Evolutionary conservation across 768 basidiomycete genomes (phyloP), one percentile per base, ranked within the genome.

Genomic region (Leccinum truebloodii): DNA sequence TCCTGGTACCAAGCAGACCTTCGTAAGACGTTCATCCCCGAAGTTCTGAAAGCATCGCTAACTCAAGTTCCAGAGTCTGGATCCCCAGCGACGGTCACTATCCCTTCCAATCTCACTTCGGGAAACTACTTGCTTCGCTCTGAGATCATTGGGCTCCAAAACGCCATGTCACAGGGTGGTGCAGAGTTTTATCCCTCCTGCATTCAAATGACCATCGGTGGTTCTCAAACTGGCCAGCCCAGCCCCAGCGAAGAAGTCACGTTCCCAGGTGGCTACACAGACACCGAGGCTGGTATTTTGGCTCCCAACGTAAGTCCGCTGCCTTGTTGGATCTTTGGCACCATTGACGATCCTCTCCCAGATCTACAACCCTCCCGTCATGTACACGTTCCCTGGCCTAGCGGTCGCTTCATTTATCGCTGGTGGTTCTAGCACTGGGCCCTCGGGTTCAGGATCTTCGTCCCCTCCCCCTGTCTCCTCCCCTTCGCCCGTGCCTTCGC

Each of bases 111-210:
- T 48, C 73, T 92, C 52, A 82, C 84, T 1, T 68, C 88, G 0
- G 91, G 90, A 6, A 81, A 87, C 65, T 93, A 92, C 70, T 73
- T 92, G 53, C 70, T 92, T 65, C 88, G 91, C 3, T 84, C 90
- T 72, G 90, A 92, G 41, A 80, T 92, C 72, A 86, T 93, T 66
- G 79, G 86, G 7, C 83, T 93, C n/a, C 90, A 93, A 58, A 66
- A 44, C 44, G 90, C 80, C 18, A 74, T 69, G 41, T 57, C 69
- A 13, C 2, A 58, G 18, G 85, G 86, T 9, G 88, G 88, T 28
- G 90, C 87, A 3, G 74, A 74, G 56, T 74, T 73, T 53, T 74
- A 74, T 39, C 65, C 69, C 2, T 46, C 69, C 20, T 74, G 73
- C 52, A 59, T 65, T 20, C 73, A 74, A 30, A 18, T 75, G 14